Percentiles rank a stretch among this genome's conserved stretches.
Evolutionary conservation across 768 basidiomycete genomes (phyloP).

Genomic region (Paxillus involutus): DNA sequence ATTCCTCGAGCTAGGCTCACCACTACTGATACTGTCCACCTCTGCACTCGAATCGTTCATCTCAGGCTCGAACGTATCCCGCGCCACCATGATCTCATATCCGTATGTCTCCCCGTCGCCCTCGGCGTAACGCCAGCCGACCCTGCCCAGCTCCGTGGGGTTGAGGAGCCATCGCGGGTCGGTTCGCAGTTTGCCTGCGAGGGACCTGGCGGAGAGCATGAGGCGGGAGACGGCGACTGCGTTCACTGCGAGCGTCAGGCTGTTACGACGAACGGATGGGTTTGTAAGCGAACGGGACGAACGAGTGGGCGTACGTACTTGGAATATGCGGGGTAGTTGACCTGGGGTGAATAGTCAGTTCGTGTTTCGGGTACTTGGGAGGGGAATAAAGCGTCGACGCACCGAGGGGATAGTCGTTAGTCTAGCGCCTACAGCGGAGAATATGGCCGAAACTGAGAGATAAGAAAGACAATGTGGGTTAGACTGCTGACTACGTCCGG

Average conservation of each 20-base stretch:
- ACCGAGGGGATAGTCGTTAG: not conserved
- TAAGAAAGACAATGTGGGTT: not conserved
- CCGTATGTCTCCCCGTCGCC: not conserved
- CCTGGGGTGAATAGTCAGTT: not conserved
- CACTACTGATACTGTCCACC: too few species aligned
- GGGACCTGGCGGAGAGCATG: slow-evolving; percentile 12
- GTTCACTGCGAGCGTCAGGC: slow-evolving; percentile 3
- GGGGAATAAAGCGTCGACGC: not conserved
- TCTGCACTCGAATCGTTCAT: too few species aligned
- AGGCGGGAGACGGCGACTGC: slow-evolving; percentile 10
- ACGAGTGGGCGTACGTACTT: not conserved
- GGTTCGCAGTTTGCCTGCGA: slow-evolving; percentile 8
- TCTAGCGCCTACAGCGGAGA: slow-evolving; percentile 4
- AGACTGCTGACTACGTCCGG: not conserved
- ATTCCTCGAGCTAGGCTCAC: not conserved
- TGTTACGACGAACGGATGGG: not conserved
- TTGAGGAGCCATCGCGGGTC: slow-evolving; percentile 10
- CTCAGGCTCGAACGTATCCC: slow-evolving; percentile 8
- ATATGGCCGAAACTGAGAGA: not conserved
- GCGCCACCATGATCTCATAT: slow-evolving; percentile 6
- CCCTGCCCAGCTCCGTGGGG: slow-evolving; percentile 11
- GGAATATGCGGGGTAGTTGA: slow-evolving; percentile 5
- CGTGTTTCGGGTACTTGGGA: not conserved
- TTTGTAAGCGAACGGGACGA: not conserved
- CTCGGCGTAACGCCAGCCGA: slow-evolving; percentile 1